Evolutionary conservation across 441 rosid genomes (phyloP), one percentile per base, ranked within the genome.

Genomic region (Brassica balearica): DNA sequence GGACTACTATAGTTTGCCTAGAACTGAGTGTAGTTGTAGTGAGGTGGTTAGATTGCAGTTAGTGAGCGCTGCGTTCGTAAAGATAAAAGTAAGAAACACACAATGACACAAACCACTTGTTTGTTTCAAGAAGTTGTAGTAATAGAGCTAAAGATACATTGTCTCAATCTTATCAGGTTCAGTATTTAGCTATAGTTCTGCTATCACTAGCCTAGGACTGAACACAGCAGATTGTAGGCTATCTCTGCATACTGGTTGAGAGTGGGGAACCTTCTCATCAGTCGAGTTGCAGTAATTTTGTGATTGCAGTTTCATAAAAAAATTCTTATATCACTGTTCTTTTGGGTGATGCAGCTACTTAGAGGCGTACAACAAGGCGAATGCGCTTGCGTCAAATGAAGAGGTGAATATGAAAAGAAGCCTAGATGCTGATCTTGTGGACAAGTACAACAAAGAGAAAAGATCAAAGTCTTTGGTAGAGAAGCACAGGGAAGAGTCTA

Each of bases 341-440:
- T 43, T 25, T 64, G 0, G 43, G 17, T 68, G 22, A 72, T 77
- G 36, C 88, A 95, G 98, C 73, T 95, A 90, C 83, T 77, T 95
- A 82, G 97, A 95, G 78, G 97, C 97, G 36, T 91, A 93, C 71
- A 91, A 91, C 36, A 87, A 88, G 74, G 94, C 97, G 65, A 74
- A 85, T 38, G 94, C 97, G 14, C 95, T 93, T 76, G 96, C 91
- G 34, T 87, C 94, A 58, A 89, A 84, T 66, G 96, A 89, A 78
- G 92, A 81, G 8, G 92, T 83, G 61, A 88, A 82, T 72, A 86
- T 80, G 79, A 81, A 69, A 75, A 66, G 70, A 51, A 80, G 72
- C 75, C 82, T 82, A 55, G 97, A 93, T 67, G 99, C 95, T 5
- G 94, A 86, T 48, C 85, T 93, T 80, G 99, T 95, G 77, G 99